These are phyloP conservation scores for Stagonosporopsis chrysanthemi DNA, from an alignment of 2,329 filamentous ascomycete species.

Conservation along the genomic window DNA sequence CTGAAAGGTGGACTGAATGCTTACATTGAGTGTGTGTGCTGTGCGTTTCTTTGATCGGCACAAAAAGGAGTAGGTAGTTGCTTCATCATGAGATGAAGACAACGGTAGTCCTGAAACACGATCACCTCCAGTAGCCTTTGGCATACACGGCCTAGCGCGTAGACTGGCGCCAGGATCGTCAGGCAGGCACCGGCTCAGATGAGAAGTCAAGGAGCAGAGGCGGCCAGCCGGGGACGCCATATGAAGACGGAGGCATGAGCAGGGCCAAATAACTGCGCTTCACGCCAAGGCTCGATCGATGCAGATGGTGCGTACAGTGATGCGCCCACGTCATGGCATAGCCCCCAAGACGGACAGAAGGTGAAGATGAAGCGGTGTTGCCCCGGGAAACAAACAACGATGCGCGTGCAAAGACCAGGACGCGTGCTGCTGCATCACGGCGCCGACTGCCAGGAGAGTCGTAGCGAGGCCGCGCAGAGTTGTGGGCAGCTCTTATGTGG, in stretches of 20 bases:
- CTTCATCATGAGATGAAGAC: neutral
- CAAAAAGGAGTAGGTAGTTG: constrained; percentile 15
- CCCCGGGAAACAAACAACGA: constrained; percentile 2
- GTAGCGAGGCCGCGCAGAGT: constrained; percentile 7
- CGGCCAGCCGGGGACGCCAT: constrained; percentile 1
- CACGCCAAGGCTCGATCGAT: neutral
- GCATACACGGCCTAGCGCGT: constrained; percentile 7
- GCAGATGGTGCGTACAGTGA: neutral
- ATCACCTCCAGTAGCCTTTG: constrained; percentile 7
- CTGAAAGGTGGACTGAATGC: neutral
- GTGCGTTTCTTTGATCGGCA: neutral
- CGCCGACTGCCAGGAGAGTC: constrained; percentile 3
- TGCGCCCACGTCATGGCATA: neutral
- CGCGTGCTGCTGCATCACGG: constrained; percentile 14
- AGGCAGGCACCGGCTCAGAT: constrained; percentile 9
- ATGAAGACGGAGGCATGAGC: constrained; percentile 7
- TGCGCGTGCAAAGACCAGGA: constrained; percentile 8
- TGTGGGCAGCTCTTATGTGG: constrained; percentile 11
- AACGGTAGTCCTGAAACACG: constrained; percentile 15
- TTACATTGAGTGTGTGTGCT: neutral
- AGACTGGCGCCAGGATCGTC: constrained; percentile 14
- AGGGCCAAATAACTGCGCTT: neutral
- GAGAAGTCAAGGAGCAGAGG: constrained; percentile 1
- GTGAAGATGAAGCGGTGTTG: constrained; percentile 11
- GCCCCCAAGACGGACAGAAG: neutral